phyloP scores from a whole-genome alignment of 2,329 filamentous ascomycete genomes.

The Furcasterigmium sp. region DNA sequence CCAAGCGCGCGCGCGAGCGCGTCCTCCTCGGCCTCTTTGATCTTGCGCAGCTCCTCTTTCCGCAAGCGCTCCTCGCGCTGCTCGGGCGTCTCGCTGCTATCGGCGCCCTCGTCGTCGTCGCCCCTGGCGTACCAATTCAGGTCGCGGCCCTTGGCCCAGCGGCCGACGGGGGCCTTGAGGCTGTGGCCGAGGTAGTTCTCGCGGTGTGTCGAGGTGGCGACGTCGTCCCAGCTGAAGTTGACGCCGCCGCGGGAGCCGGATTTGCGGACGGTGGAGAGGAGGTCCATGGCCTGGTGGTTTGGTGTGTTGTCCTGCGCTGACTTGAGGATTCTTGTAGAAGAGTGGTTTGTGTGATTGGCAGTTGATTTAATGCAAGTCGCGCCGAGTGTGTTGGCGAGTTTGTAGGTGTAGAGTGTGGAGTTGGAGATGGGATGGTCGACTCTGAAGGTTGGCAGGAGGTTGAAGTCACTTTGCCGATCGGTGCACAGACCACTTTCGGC shows the following conservation, averaged over 20 bases:
- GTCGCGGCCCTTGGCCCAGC: conserved; percentile 78
- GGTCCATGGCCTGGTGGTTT: conserved; percentile 62
- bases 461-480: too few species aligned
- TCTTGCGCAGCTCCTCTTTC: conserved; percentile 69
- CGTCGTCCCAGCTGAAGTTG: conserved; percentile 96
- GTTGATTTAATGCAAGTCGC: background rate
- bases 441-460: too few species aligned
- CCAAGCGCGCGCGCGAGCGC: conserved; percentile 81
- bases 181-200: conserved; percentile 89
- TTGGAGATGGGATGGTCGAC: too few species aligned
- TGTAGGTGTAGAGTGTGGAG: too few species aligned
- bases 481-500: too few species aligned
- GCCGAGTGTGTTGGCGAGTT: too few species aligned
- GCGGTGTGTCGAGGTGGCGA: conserved; percentile 79
- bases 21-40: conserved; percentile 92
- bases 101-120: conserved; percentile 40
- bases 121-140: conserved; percentile 60
- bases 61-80: conserved; percentile 56
- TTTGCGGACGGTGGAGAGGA: conserved; percentile 88
- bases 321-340: too few species aligned
- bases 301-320: too few species aligned
- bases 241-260: conserved; percentile 84
- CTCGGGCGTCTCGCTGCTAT: conserved; percentile 52
- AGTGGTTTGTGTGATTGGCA: too few species aligned
- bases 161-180: conserved; percentile 84